Base-by-base conservation (phyloP, 768 basidiomycete species). In the Mycena rosella region DNA sequence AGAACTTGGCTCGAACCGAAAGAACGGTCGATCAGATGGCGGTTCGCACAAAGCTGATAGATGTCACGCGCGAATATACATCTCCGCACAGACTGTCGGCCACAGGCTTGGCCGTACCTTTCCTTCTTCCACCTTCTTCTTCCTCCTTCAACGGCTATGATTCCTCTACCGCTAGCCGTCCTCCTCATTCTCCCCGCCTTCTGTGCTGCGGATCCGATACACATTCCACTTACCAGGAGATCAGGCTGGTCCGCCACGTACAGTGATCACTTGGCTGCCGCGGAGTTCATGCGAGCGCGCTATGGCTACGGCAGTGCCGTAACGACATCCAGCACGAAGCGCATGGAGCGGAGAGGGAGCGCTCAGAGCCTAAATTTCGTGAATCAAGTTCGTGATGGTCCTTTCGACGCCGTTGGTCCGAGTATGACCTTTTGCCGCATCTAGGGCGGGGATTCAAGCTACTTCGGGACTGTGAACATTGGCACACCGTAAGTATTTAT, bases 401-500 rank as follows among this genome's bases (percentile, higher is more conserved):
- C 20, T 17, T 26, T 15, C 8, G 18, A 38, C 26, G 17, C 18
- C 6, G 18, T 15, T 27, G n/a, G n/a, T n/a, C n/a, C n/a, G n/a
- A 45, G 6, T 14, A 27, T 55, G 13, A 54, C 47, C 58, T 32
- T 8, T 45, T 45, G 14, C 42, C 54, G 57, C 48, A 32, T 27
- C 20, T 62, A 91, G 90, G 72, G 78, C 67, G 74, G 73, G 20
- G 91, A 92, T 48, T 77, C 86, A 0, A 88, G 86, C 68, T 92
- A 91, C 74, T 85, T 88, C 63, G 88, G 85, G 1, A 74, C 77
- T 18, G 75, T 91, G 2, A 78, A 71, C 55, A 82, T 91, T 42
- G 91, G 91, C 14, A 88, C 89, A 65, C 91, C 91, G 88, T 90
- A 73, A 80, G 88, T 85, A 11, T 42, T 71, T 22, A 2, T 8